phyloP scores from a whole-genome alignment of 2,329 filamentous ascomycete species.

The Emmonsiellopsis sp. region DNA sequence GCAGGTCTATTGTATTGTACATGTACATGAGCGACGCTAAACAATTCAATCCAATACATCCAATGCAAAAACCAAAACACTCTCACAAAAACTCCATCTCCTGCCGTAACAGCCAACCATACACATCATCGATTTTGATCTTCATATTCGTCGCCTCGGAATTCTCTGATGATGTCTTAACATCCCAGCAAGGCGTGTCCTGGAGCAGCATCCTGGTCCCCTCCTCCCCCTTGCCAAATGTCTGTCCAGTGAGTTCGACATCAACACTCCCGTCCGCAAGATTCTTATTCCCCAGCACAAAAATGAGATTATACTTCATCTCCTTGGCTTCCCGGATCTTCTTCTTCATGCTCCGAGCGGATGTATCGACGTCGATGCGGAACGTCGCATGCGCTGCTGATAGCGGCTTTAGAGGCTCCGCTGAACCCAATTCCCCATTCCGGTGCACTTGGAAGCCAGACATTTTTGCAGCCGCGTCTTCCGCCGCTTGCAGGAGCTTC shows the following conservation, averaged over 20 bases:
- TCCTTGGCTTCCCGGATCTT: slow-evolving; percentile 65
- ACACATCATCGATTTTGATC: slow-evolving; percentile 28
- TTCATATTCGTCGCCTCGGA: slow-evolving; percentile 16
- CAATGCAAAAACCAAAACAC: background rate
- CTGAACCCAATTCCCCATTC: background rate
- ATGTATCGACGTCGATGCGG: slow-evolving; percentile 61
- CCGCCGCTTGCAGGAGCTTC: slow-evolving; percentile 36
- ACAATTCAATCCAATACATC: background rate
- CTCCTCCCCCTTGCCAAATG: slow-evolving; percentile 31
- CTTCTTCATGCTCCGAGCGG: slow-evolving; percentile 51
- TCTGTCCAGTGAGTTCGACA: slow-evolving; percentile 32
- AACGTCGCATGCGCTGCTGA: slow-evolving; percentile 52
- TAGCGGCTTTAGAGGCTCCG: slow-evolving; percentile 25
- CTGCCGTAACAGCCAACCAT: slow-evolving; percentile 27
- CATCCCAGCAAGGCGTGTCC: slow-evolving; percentile 13
- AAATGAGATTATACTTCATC: slow-evolving; percentile 64
- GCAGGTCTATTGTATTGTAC: too few relatives aligned
- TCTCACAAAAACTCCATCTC: slow-evolving; percentile 28
- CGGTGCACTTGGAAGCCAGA: slow-evolving; percentile 22
- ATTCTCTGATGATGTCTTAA: slow-evolving; percentile 5
- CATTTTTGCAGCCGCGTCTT: slow-evolving; percentile 44
- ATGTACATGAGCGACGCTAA: too few relatives aligned
- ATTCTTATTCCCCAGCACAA: slow-evolving; percentile 62
- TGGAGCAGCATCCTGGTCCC: slow-evolving; percentile 19
- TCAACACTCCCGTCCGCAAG: slow-evolving; percentile 49